These are phyloP conservation scores for Selaginella moellendorffii DNA, from an alignment of 75 land plant species.

Conservation along the genomic window DNA sequence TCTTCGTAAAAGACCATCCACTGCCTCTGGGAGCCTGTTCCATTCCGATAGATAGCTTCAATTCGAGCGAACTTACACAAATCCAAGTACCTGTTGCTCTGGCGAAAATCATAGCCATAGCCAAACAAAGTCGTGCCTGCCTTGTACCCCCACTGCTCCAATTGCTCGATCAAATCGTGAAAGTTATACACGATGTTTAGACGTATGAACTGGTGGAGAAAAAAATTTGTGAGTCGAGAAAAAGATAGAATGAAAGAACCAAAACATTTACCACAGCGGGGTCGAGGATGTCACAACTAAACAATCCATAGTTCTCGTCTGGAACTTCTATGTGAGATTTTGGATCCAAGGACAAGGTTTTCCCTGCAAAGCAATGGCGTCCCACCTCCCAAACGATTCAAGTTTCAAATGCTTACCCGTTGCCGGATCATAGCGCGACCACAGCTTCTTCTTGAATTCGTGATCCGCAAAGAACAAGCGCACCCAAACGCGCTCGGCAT, in stretches of 20 bases:
- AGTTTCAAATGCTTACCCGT: no score
- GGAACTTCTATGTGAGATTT: slow-evolving; percentile 68
- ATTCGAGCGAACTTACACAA: neutral
- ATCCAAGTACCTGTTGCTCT: slow-evolving; percentile 73
- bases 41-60: neutral
- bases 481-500: slow-evolving; percentile 84
- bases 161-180: slow-evolving; percentile 82
- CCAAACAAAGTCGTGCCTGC: slow-evolving; percentile 94
- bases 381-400: no score
- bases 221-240: neutral
- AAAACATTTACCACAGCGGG: slow-evolving; percentile 66
- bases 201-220: slow-evolving; percentile 26
- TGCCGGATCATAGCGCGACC: slow-evolving; percentile 71
- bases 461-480: slow-evolving; percentile 75
- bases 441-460: slow-evolving; percentile 63
- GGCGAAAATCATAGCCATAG: slow-evolving; percentile 98
- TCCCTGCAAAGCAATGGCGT: slow-evolving; percentile 36
- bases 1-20: slow-evolving; percentile 52
- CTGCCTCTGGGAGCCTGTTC: slow-evolving; percentile 53
- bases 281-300: slow-evolving; percentile 84
- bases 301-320: slow-evolving; percentile 76
- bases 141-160: slow-evolving; percentile 80
- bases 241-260: slow-evolving; percentile 23
- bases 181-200: slow-evolving; percentile 62
- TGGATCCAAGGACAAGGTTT: slow-evolving; percentile 56